phyloP scores from a whole-genome alignment of 1,284 basidiomycete genomes.

The Moesziomyces globuligerus region DNA sequence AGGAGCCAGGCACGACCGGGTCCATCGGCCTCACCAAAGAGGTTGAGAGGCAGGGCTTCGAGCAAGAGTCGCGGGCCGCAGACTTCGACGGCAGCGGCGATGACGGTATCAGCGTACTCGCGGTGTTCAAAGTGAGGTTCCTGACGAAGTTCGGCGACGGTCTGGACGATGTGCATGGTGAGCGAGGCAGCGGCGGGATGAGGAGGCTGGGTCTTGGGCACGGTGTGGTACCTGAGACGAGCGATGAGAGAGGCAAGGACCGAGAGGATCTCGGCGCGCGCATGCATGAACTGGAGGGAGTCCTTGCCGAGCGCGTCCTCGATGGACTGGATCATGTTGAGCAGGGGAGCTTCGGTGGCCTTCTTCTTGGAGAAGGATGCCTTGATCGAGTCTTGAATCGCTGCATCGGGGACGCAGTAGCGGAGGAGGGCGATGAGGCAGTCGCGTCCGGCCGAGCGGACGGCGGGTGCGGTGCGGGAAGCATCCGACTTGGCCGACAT shows the following conservation, averaged over 20 bases:
- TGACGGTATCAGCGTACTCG: conserved; percentile 82
- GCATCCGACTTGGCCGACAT: conserved; percentile 61
- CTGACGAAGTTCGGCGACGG: conserved; percentile 79
- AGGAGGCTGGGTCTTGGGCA: conserved; percentile 63
- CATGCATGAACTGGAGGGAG: conserved; percentile 59
- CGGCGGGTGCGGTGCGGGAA: conserved; percentile 50
- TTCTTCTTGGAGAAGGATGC: conserved; percentile 38
- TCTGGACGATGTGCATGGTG: conserved; percentile 78
- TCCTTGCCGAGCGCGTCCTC: conserved; percentile 61
- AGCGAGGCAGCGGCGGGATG: conserved; percentile 74
- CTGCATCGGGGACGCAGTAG: conserved; percentile 61
- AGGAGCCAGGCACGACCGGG: conserved; percentile 86
- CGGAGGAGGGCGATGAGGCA: conserved; percentile 56
- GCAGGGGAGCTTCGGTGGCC: conserved; percentile 36
- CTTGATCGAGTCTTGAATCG: conserved; percentile 45
- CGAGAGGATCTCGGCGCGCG: conserved; percentile 58
- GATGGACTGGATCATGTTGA: conserved; percentile 51
- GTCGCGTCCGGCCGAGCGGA: conserved; percentile 56
- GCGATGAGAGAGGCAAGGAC: conserved; percentile 58
- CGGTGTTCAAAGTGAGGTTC: conserved; percentile 89
- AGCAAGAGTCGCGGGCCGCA: conserved; percentile 86
- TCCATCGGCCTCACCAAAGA: conserved; percentile 70
- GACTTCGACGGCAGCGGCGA: conserved; percentile 84
- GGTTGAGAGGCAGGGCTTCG: conserved; percentile 81
- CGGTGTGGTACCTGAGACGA: conserved; percentile 55